A percentile compares a stretch with the other conserved stretches of the same genome.
Evolutionary conservation across 192 early-diverging fungal genomes (phyloP).

Genomic region (Rhizophagus sp.): DNA sequence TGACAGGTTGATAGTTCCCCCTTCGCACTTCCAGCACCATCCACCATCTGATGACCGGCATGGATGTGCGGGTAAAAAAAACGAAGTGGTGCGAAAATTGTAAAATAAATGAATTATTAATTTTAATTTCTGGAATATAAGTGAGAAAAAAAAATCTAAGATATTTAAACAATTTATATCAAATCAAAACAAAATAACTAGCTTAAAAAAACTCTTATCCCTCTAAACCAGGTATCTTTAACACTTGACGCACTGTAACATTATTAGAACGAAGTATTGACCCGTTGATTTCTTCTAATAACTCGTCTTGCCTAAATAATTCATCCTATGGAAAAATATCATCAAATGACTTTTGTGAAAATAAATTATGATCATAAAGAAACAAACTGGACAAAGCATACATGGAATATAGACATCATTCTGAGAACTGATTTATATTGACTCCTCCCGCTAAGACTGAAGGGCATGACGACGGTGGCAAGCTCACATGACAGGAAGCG

Average conservation of each 20-base stretch:
- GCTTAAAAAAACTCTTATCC: no score
- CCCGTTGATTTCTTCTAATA: slow-evolving; percentile 22
- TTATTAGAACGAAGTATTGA: not conserved
- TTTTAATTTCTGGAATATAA: no score
- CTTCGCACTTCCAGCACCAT: slow-evolving; percentile 19
- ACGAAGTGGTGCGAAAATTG: no score
- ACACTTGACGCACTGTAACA: slow-evolving; percentile 18
- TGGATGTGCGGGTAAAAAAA: no score
- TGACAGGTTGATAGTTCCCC: not conserved
- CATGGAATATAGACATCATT: slow-evolving; percentile 13
- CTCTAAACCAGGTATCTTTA: not conserved
- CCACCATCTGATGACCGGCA: not conserved
- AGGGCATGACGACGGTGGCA: slow-evolving; percentile 19
- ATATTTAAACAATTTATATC: no score
- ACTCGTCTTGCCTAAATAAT: not conserved
- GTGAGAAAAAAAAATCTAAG: no score
- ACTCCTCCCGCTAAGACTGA: slow-evolving; percentile 25
- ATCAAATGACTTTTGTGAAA: no score
- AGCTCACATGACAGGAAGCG: slow-evolving; percentile 23
- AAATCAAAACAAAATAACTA: no score
- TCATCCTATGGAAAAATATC: slow-evolving; percentile 22
- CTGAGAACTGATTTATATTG: slow-evolving; percentile 16
- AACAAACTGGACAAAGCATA: no score
- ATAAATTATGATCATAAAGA: no score
- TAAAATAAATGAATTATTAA: no score